These are phyloP conservation scores for Solanum virginianum DNA, from an alignment of 257 asterid genomes.

Conservation along the genomic window DNA sequence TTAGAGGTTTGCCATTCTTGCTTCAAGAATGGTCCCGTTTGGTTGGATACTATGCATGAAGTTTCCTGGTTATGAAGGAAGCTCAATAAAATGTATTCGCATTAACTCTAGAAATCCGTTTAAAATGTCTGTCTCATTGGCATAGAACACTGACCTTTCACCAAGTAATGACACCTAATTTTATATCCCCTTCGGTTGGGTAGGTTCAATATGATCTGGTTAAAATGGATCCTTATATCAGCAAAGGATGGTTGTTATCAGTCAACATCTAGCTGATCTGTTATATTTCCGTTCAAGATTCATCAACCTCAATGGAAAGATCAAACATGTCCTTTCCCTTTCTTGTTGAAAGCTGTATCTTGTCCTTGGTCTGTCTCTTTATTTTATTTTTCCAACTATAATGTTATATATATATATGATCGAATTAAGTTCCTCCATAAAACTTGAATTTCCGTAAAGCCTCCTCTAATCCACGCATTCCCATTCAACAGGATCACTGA, in stretches of 20 bases:
- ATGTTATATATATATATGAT: background rate
- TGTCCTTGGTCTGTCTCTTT: background rate
- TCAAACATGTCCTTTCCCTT: background rate
- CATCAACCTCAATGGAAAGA: conserved; percentile 4
- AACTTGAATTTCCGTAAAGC: background rate
- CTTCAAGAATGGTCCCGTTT: background rate
- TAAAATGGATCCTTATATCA: background rate
- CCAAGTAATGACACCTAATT: background rate
- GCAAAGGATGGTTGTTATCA: background rate
- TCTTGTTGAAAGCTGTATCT: background rate
- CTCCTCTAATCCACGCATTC: background rate
- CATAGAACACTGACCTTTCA: background rate
- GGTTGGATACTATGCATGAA: background rate
- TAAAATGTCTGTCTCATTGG: background rate
- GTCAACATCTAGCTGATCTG: conserved; percentile 1
- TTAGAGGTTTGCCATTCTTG: background rate
- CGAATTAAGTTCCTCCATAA: background rate
- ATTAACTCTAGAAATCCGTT: background rate
- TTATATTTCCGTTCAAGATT: background rate
- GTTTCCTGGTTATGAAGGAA: background rate
- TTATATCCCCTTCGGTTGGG: background rate
- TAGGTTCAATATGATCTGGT: background rate
- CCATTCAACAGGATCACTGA: background rate
- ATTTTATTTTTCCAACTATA: background rate
- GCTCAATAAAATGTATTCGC: background rate